Evolutionary conservation across 208 protist species (phyloP), one percentile per base, ranked within the genome.

Genomic region (Leishmania tropica): DNA sequence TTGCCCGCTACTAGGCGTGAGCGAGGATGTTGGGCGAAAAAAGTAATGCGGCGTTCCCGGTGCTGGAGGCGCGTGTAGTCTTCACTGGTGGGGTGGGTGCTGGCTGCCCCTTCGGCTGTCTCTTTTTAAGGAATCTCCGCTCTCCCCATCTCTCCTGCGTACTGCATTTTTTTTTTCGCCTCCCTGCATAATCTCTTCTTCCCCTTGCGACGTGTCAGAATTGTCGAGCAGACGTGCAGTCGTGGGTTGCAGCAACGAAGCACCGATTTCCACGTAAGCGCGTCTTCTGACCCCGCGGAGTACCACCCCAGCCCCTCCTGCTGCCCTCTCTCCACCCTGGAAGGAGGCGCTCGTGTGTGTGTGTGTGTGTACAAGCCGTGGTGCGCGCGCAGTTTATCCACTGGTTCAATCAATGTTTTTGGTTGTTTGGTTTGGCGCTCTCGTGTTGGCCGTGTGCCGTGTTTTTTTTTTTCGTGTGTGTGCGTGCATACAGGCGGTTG

Each of bases 1-100:
- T 99, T 58, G 95, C 94, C 71, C 92, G 97, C 67, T 96, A 98
- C 82, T 98, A 93, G 87, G 54, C 42, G 28, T 54, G 11, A 51
- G 11, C 45, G n/a, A 6, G 24, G 21, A 51, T 74, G 47, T 17
- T 74, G 28, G 21, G 3, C 28, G 11, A 0, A 13, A 8, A 11
- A 68, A 68, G 6, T 8, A 35, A 0, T 11, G 10, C 24, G 40
- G 70, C 47, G 45, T 54, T 2, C 3, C 11, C 24, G 19, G 11
- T 54, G 70, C 70, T 31, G 11, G 7, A 19, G 70, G 28, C 40
- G 42, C 42, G 54, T 74, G 40, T 19, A 19, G 2, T n/a, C 21
- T 54, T 8, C 70, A 8, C 8, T 31, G 70, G 2, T 37, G 70
- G 2, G 24, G 17, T 47, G 40, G 10, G 65, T n/a, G 35, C n/a